These are phyloP conservation scores for Dioszegia aurantiaca DNA, from an alignment of 768 basidiomycete species.

Conservation along the genomic window DNA sequence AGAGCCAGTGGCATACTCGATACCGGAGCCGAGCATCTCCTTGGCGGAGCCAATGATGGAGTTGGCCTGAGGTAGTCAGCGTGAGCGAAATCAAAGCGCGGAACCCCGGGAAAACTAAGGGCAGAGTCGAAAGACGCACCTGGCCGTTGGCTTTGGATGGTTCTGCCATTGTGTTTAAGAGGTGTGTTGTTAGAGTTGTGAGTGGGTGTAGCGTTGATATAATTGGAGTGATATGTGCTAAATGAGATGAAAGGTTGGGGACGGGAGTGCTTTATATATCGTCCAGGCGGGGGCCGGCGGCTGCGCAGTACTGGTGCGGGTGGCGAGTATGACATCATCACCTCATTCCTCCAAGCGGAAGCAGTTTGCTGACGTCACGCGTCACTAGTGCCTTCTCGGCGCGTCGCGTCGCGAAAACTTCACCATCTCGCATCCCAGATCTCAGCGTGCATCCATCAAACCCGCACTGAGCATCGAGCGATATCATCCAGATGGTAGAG, in stretches of 20 bases:
- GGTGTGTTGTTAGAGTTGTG: constrained; percentile 4
- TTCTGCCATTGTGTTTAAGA: constrained; percentile 33
- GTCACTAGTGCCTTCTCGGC: too few species aligned
- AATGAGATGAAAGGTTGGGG: background rate
- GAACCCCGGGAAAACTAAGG: background rate
- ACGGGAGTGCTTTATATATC: too few species aligned
- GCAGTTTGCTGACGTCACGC: too few species aligned
- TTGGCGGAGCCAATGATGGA: constrained; percentile 48
- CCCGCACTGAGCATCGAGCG: too few species aligned
- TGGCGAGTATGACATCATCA: background rate
- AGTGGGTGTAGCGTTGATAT: background rate
- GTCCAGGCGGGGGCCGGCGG: background rate
- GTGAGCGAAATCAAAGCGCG: constrained; percentile 58
- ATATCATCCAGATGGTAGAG: too few species aligned
- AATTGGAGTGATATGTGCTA: background rate
- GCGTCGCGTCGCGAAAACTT: too few species aligned
- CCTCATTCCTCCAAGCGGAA: background rate
- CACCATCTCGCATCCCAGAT: too few species aligned
- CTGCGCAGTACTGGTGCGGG: background rate
- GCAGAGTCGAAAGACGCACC: constrained; percentile 18
- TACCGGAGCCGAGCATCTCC: constrained; percentile 42
- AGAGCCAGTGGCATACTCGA: constrained; percentile 48
- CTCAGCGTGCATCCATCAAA: too few species aligned
- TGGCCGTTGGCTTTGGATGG: constrained; percentile 51
- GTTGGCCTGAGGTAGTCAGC: constrained; percentile 59